Conservation (phyloP, 2,329 filamentous ascomycete species). For the Dactylellina haptotyla region DNA sequence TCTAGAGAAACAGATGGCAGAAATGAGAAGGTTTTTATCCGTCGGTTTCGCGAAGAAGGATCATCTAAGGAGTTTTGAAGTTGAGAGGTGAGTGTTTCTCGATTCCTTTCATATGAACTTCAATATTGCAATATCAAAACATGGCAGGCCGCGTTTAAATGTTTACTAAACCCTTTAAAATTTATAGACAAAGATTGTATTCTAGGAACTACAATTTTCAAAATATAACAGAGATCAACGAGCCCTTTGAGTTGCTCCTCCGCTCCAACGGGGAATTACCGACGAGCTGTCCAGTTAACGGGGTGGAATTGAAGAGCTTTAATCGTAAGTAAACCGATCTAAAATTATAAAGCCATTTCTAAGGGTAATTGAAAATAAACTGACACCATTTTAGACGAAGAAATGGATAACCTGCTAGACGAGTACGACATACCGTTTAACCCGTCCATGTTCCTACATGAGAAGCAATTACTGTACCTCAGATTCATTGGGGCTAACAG, state of each 20-base stretch:
- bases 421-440: slow-evolving; percentile 57
- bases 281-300: slow-evolving; percentile 51
- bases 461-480: slow-evolving; percentile 58
- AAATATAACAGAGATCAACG: slow-evolving; percentile 56
- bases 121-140: too few species aligned
- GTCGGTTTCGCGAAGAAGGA: slow-evolving; percentile 54
- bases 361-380: too few species aligned
- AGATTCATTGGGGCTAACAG: slow-evolving; percentile 57
- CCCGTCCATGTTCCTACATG: slow-evolving; percentile 57
- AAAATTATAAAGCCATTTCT: background rate
- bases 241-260: slow-evolving; percentile 55
- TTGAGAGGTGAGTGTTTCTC: slow-evolving; percentile 29
- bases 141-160: too few species aligned
- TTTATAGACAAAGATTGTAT: slow-evolving; percentile 55
- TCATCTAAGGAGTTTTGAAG: slow-evolving; percentile 27
- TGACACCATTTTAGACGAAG: slow-evolving; percentile 54
- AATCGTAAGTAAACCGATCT: slow-evolving; percentile 51
- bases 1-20: slow-evolving; percentile 54
- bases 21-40: slow-evolving; percentile 56
- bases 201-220: slow-evolving; percentile 55
- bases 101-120: background rate
- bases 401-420: slow-evolving; percentile 55
- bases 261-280: slow-evolving; percentile 53
- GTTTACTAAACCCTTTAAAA: too few species aligned
- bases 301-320: slow-evolving; percentile 53